phyloP scores from a whole-genome alignment of 2,329 filamentous ascomycete genomes.

The Colletotrichum tofieldiae region DNA sequence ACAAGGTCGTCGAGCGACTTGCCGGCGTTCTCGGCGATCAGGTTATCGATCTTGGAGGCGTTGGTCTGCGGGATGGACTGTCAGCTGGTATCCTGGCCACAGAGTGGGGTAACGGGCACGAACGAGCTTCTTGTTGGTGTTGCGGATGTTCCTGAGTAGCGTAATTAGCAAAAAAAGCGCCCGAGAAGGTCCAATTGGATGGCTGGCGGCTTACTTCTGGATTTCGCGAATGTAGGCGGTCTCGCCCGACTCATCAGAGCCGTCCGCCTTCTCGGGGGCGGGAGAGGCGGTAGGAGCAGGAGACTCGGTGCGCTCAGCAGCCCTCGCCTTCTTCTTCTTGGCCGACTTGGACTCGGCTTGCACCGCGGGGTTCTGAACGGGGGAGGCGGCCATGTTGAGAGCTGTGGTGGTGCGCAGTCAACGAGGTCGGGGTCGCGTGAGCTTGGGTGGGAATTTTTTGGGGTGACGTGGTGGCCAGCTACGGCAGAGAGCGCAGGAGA shows the following conservation, averaged over 20 bases:
- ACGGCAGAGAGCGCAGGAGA: slow-evolving; percentile 15
- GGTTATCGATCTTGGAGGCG: slow-evolving; percentile 79
- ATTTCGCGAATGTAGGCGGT: slow-evolving; percentile 89
- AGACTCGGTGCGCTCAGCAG: slow-evolving; percentile 69
- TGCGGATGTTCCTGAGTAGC: slow-evolving; percentile 83
- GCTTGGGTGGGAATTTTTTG: slow-evolving; percentile 32
- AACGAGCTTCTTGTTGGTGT: slow-evolving; percentile 95
- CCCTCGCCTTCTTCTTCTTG: slow-evolving; percentile 78
- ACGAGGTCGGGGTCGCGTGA: slow-evolving; percentile 37
- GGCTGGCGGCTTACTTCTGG: slow-evolving; percentile 78
- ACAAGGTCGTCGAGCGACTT: slow-evolving; percentile 83
- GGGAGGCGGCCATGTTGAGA: slow-evolving; percentile 73
- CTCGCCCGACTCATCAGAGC: slow-evolving; percentile 76
- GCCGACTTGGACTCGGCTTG: slow-evolving; percentile 75
- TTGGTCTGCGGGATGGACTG: slow-evolving; percentile 66
- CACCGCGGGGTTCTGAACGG: slow-evolving; percentile 74
- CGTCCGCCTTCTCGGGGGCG: slow-evolving; percentile 66
- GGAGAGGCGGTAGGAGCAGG: slow-evolving; percentile 67
- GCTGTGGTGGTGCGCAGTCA: slow-evolving; percentile 26
- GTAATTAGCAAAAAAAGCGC: slow-evolving; percentile 25
- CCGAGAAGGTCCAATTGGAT: slow-evolving; percentile 22
- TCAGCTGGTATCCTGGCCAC: slow-evolving; percentile 23
- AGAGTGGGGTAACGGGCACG: slow-evolving; percentile 54
- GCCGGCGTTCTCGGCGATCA: slow-evolving; percentile 78
- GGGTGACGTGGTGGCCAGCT: slow-evolving; percentile 35